Base-by-base conservation (phyloP, 108 stramenopile genomes). In the Parmales sp. region DNA sequence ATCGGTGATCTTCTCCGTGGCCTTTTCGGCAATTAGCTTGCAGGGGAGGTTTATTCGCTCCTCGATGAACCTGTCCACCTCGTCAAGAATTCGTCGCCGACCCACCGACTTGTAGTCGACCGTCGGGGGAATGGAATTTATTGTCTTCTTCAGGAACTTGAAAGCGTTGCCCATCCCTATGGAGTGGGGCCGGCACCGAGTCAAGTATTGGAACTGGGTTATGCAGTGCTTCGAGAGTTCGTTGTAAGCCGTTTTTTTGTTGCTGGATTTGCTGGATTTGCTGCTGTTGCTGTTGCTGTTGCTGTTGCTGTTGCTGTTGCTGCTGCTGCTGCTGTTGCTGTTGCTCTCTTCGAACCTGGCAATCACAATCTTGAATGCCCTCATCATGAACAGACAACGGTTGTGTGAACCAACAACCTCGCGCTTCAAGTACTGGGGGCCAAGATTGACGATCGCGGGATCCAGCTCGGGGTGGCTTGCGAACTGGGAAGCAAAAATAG, bases 161-260 rank as follows among this genome's bases (percentile, higher is more conserved):
- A 95, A 90, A 38, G 95, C 95, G 72, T 95, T 95, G 38, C 94
- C 94, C 97, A 96, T 98, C 63, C 84, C 89, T 39, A 95, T 93
- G 9, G 87, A 87, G 69, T 93, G 95, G 8, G 91, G 92, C 37
- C 95, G 88, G 78, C 93, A 95, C 16, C 85, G 67, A 13, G 88
- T 91, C 86, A 92, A 87, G 64, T 88, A 89, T 49, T 87, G 78
- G 80, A 92, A 96, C 38, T 85, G 74, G 26, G 92, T 92, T 75
- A 95, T 94, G 25, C 95, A 72, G 1, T 89, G 73, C n/a, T 81
- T 48, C 39, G 92, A 87, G 38, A 96, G 74, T 46, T 93, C 89
- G 44, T 81, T 82, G 37, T 90, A 81, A 68, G 89, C 76, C 63
- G 85, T 86, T 23, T 69, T 19, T 25, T 54, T 37, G 18, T 38